Base-by-base conservation (phyloP, 768 basidiomycete species). In the Pulveroboletus sp. region DNA sequence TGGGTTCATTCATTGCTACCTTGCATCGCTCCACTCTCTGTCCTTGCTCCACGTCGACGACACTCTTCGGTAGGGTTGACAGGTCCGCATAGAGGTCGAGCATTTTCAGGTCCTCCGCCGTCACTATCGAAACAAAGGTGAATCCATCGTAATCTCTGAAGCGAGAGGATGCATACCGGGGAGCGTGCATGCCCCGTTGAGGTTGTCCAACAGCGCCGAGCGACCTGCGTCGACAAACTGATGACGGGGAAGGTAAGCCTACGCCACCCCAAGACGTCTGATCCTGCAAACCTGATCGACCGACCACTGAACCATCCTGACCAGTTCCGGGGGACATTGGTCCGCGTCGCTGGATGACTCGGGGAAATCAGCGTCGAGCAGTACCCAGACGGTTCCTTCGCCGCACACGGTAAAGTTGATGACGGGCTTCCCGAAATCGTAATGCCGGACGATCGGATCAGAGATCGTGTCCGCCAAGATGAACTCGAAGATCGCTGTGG, bases 401-500 rank as follows among this genome's bases (percentile, higher is more conserved):
- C 59, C 60, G 23, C 61, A 57, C 14, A 78, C 52, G 1, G 67
- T 68, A 54, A 88, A 86, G 55, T 84, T 79, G 32, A 86, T 62
- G 5, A 90, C 70, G 13, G 87, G 87, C 37, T 67, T 69, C 8
- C 69, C 70, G 43, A 89, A 75, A 59, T 85, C 77, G 23, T 80
- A 64, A 20, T 69, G 58, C 14, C 64, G 63, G 32, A 81, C 53
- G 47, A 36, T 58, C 41, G 51, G 56, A 35, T 34, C 56, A 37
- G 53, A 57, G 45, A 34, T 56, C 40, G 38, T 53, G 41, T 48
- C 68, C 52, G 63, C 65, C 67, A 57, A 68, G 50, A 55, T 63
- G 67, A 70, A 72, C 42, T 67, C 72, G 64, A 89, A 91, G 10
- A 92, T 58, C 0, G 88, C 86, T 1, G 83, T 82, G 4, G 81